Percentiles rank a stretch among this genome's conserved stretches.
Conservation (phyloP, 2,329 filamentous ascomycete genomes). For the Colletotrichum euphorbiae region DNA sequence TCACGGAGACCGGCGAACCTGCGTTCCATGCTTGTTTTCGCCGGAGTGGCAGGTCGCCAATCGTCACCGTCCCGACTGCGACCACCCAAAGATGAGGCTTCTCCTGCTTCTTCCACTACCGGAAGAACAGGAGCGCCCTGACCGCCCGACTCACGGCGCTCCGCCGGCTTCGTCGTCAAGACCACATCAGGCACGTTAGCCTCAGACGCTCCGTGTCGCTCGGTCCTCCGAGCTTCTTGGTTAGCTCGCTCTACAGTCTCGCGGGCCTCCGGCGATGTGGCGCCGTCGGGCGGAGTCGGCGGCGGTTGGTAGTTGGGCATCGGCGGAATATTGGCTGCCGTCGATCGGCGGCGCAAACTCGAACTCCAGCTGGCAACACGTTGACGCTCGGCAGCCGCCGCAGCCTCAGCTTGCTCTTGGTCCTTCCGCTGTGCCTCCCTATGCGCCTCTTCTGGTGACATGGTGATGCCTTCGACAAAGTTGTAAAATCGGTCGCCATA, state of each 20-base stretch:
- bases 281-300: conserved; percentile 50
- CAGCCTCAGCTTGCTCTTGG: conserved; percentile 65
- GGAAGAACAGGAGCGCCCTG: conserved; percentile 73
- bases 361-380: conserved; percentile 53
- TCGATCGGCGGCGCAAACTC: conserved; percentile 49
- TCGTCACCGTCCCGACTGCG: conserved; percentile 63
- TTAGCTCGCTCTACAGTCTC: conserved; percentile 56
- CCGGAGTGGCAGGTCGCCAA: conserved; percentile 55
- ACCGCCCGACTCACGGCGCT: conserved; percentile 66
- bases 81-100: conserved; percentile 75
- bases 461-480: conserved; percentile 91
- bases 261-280: conserved; percentile 52
- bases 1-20: conserved; percentile 40
- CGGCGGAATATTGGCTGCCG: conserved; percentile 50
- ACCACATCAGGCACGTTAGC: conserved; percentile 72
- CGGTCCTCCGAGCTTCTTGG: conserved; percentile 51
- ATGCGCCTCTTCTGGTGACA: conserved; percentile 86
- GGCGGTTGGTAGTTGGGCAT: conserved; percentile 61
- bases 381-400: conserved; percentile 50
- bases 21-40: conserved; percentile 52
- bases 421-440: conserved; percentile 72
- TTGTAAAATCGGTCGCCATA: conserved; percentile 95
- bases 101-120: conserved; percentile 90
- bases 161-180: conserved; percentile 54
- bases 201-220: conserved; percentile 50